phyloP scores from a whole-genome alignment of 1,139 yeast genomes.

The Hemisphaericaspora lyxosophila region DNA sequence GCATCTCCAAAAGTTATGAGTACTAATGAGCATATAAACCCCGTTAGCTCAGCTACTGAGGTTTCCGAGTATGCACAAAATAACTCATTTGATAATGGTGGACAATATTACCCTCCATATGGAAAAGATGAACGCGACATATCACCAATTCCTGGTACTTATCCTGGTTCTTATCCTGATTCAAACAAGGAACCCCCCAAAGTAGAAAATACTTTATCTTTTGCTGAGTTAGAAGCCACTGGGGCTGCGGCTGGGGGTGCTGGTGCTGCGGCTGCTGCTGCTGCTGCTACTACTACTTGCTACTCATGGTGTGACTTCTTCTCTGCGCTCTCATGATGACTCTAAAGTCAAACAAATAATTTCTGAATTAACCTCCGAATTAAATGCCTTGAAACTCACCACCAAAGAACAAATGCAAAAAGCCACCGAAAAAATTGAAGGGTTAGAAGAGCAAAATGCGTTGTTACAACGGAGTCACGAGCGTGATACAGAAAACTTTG shows the following conservation, averaged over 20 bases:
- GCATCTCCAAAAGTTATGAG: too few species aligned
- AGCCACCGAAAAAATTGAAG: slow-evolving; percentile 51
- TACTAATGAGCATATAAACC: not conserved
- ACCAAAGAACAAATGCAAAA: slow-evolving; percentile 52
- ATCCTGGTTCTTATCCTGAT: not conserved
- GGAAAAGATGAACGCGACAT: not conserved
- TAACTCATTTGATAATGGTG: not conserved
- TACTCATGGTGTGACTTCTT: too few species aligned
- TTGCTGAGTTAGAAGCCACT: too few species aligned
- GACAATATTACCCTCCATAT: not conserved
- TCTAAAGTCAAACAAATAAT: slow-evolving; percentile 33
- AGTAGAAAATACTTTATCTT: too few species aligned
- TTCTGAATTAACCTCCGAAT: slow-evolving; percentile 46
- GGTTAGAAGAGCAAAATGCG: slow-evolving; percentile 47
- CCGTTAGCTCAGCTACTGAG: not conserved
- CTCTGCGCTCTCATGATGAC: slow-evolving; percentile 5
- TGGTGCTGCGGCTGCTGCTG: slow-evolving; percentile 13
- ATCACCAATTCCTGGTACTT: not conserved
- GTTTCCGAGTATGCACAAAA: not conserved
- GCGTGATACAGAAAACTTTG: slow-evolving; percentile 18
- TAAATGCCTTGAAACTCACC: slow-evolving; percentile 43
- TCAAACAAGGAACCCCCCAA: too few species aligned
- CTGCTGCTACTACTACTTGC: slow-evolving; percentile 4
- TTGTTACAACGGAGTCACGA: slow-evolving; percentile 22
- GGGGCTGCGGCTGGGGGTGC: slow-evolving; percentile 13